phyloP scores from a whole-genome alignment of 192 early-diverging fungal genomes.

The Jimgerdemannia lactiflua region DNA sequence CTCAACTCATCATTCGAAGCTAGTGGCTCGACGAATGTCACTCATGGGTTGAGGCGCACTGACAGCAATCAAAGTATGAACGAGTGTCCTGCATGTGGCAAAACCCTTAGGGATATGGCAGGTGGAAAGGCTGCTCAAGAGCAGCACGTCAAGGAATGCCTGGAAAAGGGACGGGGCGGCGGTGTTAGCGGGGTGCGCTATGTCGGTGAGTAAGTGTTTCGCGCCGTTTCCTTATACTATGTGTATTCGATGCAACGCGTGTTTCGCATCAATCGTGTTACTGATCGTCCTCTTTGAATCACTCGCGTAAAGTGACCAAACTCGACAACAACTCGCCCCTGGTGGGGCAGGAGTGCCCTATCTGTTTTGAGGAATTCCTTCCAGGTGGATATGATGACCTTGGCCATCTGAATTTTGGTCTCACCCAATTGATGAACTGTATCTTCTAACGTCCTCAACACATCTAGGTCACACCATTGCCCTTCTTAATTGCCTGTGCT shows the following conservation, averaged over 20 bases:
- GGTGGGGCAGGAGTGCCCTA: constrained; percentile 82
- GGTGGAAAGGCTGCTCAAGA: constrained; percentile 47
- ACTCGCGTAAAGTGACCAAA: constrained; percentile 44
- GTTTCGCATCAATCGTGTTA: neutral
- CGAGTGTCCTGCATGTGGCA: constrained; percentile 72
- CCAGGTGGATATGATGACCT: constrained; percentile 37
- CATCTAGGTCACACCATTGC: constrained; percentile 68
- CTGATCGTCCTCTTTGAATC: neutral
- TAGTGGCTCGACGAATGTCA: neutral
- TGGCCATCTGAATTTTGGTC: too few relatives aligned
- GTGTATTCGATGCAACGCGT: neutral
- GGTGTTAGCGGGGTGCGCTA: constrained; percentile 57
- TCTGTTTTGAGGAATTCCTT: constrained; percentile 94
- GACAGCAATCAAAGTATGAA: constrained; percentile 57
- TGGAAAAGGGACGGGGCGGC: constrained; percentile 40
- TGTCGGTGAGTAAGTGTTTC: constrained; percentile 47
- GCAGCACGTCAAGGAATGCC: constrained; percentile 61
- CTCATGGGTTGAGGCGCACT: neutral
- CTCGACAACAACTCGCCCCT: constrained; percentile 55
- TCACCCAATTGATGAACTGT: neutral
- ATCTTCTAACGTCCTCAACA: neutral
- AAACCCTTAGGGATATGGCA: constrained; percentile 39
- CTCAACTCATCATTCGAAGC: neutral
- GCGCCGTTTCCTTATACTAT: neutral
- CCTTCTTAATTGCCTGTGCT: constrained; percentile 84